A percentile compares a stretch with the other conserved stretches of the same genome.
Conservation (phyloP, 2,329 filamentous ascomycete genomes). For the Metarhizium guizhouense region DNA sequence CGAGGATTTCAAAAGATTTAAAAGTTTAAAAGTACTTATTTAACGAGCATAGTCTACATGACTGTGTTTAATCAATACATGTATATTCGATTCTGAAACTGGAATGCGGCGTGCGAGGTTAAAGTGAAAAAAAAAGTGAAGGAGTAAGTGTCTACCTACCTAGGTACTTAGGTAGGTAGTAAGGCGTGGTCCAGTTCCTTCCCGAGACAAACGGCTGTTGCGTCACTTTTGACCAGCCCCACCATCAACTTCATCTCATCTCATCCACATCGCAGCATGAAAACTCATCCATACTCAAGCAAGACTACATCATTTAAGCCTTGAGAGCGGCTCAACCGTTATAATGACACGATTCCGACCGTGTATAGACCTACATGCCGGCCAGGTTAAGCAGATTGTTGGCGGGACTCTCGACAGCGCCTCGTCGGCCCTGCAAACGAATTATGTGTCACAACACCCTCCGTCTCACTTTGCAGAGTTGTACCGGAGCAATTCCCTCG, state of each 20-base stretch:
- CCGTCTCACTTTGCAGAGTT: constrained; percentile 72
- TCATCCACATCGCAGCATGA: background rate
- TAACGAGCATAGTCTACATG: background rate
- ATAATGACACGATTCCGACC: constrained; percentile 88
- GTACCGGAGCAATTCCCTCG: constrained; percentile 66
- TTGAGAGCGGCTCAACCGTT: background rate
- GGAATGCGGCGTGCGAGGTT: too few relatives aligned
- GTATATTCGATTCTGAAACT: too few relatives aligned
- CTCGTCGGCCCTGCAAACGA: constrained; percentile 67
- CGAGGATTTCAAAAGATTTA: background rate
- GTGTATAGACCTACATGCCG: constrained; percentile 96
- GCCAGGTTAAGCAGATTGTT: constrained; percentile 96
- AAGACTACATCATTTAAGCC: background rate
- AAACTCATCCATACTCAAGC: background rate
- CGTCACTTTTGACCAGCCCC: background rate
- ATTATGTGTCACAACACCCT: constrained; percentile 80
- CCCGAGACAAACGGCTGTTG: background rate
- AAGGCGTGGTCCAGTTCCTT: too few relatives aligned
- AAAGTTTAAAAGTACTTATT: background rate
- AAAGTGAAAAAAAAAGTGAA: background rate
- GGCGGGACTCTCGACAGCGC: constrained; percentile 77
- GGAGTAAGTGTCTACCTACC: too few relatives aligned
- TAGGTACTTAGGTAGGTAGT: too few relatives aligned
- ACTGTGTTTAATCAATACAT: too few relatives aligned
- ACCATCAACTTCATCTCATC: background rate